Percentiles rank a stretch among this genome's conserved stretches.
phyloP scores from a whole-genome alignment of 345 rosid species.

The Cardiospermum halicacabum region DNA sequence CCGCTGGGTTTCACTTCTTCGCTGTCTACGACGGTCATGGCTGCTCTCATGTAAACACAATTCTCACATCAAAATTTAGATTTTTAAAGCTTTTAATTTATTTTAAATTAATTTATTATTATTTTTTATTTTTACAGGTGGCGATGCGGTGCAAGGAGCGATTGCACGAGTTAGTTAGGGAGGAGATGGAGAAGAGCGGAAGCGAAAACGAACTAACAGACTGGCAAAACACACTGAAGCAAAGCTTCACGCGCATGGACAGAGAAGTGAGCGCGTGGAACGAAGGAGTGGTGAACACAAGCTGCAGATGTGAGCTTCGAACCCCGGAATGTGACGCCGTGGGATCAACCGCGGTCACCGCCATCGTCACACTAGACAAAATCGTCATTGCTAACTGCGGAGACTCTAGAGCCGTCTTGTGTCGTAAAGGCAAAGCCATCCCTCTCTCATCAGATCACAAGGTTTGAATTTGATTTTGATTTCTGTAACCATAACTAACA shows the following conservation, averaged over 20 bases:
- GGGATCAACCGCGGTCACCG: slow-evolving; percentile 86
- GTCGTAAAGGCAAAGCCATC: slow-evolving; percentile 63
- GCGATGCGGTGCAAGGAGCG: slow-evolving; percentile 57
- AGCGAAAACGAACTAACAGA: slow-evolving; percentile 20
- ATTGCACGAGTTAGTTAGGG: slow-evolving; percentile 56
- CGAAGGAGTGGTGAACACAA: slow-evolving; percentile 17
- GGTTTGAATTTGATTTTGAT: slow-evolving; percentile 28
- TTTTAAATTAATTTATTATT: neutral
- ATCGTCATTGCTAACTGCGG: slow-evolving; percentile 85
- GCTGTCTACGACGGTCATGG: slow-evolving; percentile 84
- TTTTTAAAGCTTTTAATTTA: neutral
- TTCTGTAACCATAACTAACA: too few species aligned
- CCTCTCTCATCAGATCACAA: slow-evolving; percentile 86
- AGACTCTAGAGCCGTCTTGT: slow-evolving; percentile 89
- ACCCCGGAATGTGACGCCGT: slow-evolving; percentile 71
- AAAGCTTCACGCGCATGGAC: slow-evolving; percentile 67
- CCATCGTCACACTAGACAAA: slow-evolving; percentile 60
- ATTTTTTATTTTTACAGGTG: slow-evolving; percentile 41
- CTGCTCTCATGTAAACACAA: slow-evolving; percentile 54
- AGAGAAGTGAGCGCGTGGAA: slow-evolving; percentile 36
- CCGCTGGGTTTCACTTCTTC: slow-evolving; percentile 45
- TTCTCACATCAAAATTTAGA: too few species aligned
- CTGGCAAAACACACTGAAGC: slow-evolving; percentile 53
- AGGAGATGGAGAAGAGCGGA: slow-evolving; percentile 28
- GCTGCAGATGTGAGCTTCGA: slow-evolving; percentile 65